These are phyloP conservation scores for Aspergillus pseudoglaucus DNA, from an alignment of 2,329 filamentous ascomycete genomes.

Conservation along the genomic window DNA sequence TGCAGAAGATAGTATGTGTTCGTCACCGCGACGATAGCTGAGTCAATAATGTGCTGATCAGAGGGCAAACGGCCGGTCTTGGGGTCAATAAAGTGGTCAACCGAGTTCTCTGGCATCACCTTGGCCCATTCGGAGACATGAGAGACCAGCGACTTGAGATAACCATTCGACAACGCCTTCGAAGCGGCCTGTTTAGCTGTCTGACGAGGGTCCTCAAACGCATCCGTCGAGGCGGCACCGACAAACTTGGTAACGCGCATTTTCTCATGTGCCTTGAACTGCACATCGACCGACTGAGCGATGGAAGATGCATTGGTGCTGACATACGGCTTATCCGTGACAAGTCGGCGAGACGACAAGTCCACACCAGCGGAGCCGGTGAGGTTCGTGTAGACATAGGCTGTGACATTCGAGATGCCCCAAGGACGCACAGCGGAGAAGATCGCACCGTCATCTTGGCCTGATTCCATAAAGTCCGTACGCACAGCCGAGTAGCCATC, in stretches of 20 bases:
- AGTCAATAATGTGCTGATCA: conserved; percentile 51
- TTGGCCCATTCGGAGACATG: conserved; percentile 58
- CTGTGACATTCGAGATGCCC: conserved; percentile 57
- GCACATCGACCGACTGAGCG: conserved; percentile 53
- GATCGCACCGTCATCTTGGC: conserved; percentile 51
- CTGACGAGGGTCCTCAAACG: conserved; percentile 52
- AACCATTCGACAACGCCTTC: conserved; percentile 49
- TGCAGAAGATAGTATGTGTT: conserved; percentile 44
- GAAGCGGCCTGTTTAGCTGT: conserved; percentile 52
- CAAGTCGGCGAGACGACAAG: conserved; percentile 36
- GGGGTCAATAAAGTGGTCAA: conserved; percentile 57
- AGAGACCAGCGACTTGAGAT: conserved; percentile 46
- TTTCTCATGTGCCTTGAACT: conserved; percentile 47
- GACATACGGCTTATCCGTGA: conserved; percentile 44
- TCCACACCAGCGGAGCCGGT: conserved; percentile 35
- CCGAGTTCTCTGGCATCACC: conserved; percentile 54
- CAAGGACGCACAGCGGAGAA: conserved; percentile 60
- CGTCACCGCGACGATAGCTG: conserved; percentile 42
- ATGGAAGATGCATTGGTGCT: conserved; percentile 57
- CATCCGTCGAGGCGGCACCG: conserved; percentile 62
- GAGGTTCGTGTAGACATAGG: conserved; percentile 48
- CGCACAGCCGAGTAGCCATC: conserved; percentile 64
- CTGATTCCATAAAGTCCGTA: conserved; percentile 53
- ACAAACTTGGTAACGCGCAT: conserved; percentile 60
- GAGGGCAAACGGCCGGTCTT: conserved; percentile 51